phyloP scores from a whole-genome alignment of 768 basidiomycete genomes.

The Udeniomyces megalosporus region DNA sequence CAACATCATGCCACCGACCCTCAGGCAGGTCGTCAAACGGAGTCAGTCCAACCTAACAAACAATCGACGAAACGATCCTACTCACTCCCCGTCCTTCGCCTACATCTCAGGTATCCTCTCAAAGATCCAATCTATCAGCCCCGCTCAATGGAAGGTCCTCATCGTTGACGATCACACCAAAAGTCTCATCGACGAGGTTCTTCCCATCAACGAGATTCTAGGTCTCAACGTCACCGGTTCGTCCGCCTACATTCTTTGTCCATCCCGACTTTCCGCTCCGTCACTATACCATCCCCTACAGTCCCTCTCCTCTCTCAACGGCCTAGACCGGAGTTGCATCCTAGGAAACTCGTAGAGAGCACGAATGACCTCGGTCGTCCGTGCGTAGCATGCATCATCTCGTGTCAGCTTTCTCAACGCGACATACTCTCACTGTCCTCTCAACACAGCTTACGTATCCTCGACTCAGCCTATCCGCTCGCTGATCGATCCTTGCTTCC shows the following conservation, averaged over 20 bases:
- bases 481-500: neutral
- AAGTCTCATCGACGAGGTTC: slow-evolving; percentile 60
- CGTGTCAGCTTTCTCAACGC: too few species aligned
- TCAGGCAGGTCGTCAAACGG: neutral
- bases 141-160: slow-evolving; percentile 71
- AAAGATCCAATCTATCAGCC: slow-evolving; percentile 8
- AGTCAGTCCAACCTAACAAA: too few species aligned
- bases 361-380: too few species aligned
- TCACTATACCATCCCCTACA: neutral
- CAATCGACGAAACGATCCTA: too few species aligned
- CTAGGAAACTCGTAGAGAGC: too few species aligned
- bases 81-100: neutral
- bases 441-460: too few species aligned
- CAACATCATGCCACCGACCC: neutral
- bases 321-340: too few species aligned
- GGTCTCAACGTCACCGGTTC: slow-evolving; percentile 91
- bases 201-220: slow-evolving; percentile 85
- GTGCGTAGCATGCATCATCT: too few species aligned
- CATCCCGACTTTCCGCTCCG: neutral
- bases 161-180: slow-evolving; percentile 90
- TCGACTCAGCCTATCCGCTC: too few species aligned
- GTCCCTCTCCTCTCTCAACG: too few species aligned
- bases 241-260: slow-evolving; percentile 31
- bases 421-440: too few species aligned
- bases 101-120: neutral